Base-by-base conservation (phyloP, 2,329 filamentous ascomycete species). In the Ophiostoma populinum region DNA sequence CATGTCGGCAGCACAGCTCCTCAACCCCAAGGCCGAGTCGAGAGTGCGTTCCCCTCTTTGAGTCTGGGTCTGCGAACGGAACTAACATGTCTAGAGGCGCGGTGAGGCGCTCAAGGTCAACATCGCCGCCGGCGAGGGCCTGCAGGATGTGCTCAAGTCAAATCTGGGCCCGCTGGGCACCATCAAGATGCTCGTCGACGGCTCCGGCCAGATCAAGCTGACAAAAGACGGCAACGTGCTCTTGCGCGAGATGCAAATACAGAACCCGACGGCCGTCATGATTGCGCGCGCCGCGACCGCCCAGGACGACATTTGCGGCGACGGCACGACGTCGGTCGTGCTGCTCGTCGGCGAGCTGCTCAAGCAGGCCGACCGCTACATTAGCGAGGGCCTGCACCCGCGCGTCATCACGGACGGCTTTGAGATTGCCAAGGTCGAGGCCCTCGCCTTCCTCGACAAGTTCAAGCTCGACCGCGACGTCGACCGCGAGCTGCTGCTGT, bases 11-110 rank as follows among this genome's bases (percentile, higher is more conserved):
- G 86, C 90, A 53, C 87, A 95, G 65, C 76, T 98, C 52, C 78
- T 98, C 46, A 98, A 98, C 61, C 90, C 90, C 43, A 98, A 98
- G 68, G 90, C 90, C 52, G 90, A 98, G 66, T 94, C 86, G 50
- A 77, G 90, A 62, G 85, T 92, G 67, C 51, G 80, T 64, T 24
- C 6, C 42, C 45, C 40, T n/a, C n/a, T n/a, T n/a, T n/a, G n/a
- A n/a, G n/a, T n/a, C n/a, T n/a, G n/a, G n/a, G n/a, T n/a, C n/a
- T n/a, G n/a, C n/a, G n/a, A n/a, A n/a, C n/a, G n/a, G n/a, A 30
- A 52, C 50, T 52, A 51, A 56, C 47, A 30, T 48, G 49, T 44
- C 18, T 52, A 92, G 85, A 77, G 90, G 67, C 77, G 90, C 67
- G 90, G 83, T 58, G 90, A 98, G 74, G 90, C 90, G 67, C 67